phyloP scores from a whole-genome alignment of 768 basidiomycete species.

The Jaapia argillacea region DNA sequence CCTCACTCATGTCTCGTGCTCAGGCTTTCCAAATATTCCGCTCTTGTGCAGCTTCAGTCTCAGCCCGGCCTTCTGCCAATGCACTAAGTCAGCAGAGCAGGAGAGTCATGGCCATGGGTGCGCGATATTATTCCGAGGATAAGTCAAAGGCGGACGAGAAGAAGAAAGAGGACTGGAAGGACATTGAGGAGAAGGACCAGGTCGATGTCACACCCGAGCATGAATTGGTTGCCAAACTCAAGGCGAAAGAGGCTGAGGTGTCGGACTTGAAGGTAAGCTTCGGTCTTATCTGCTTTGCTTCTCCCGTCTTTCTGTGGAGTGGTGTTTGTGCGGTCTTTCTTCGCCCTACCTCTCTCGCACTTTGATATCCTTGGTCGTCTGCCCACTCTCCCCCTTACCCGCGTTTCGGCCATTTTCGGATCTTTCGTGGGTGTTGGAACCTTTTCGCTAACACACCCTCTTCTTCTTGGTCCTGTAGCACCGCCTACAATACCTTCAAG shows the following conservation, averaged over 20 bases:
- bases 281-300: neutral
- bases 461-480: slow-evolving; percentile 34
- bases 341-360: slow-evolving; percentile 5
- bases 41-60: slow-evolving; percentile 48
- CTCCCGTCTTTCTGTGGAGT: neutral
- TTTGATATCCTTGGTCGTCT: slow-evolving; percentile 2
- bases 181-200: slow-evolving; percentile 19
- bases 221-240: slow-evolving; percentile 43
- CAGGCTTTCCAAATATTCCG: slow-evolving; percentile 44
- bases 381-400: neutral
- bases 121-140: slow-evolving; percentile 53
- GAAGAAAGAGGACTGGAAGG: slow-evolving; percentile 19
- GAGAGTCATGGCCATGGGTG: slow-evolving; percentile 6
- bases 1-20: slow-evolving; percentile 37
- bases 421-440: no score
- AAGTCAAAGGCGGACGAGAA: slow-evolving; percentile 24
- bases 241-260: slow-evolving; percentile 75
- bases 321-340: no score
- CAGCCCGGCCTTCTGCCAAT: slow-evolving; percentile 29
- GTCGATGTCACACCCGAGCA: slow-evolving; percentile 21
- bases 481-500: slow-evolving; percentile 85
- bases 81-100: slow-evolving; percentile 13
- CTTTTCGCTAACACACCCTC: neutral
- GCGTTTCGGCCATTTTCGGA: no score
- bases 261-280: slow-evolving; percentile 69